Percentiles rank a stretch among this genome's conserved stretches.
Evolutionary conservation across 1,139 yeast species (phyloP).

Genomic region (Taiozyma sp.): DNA sequence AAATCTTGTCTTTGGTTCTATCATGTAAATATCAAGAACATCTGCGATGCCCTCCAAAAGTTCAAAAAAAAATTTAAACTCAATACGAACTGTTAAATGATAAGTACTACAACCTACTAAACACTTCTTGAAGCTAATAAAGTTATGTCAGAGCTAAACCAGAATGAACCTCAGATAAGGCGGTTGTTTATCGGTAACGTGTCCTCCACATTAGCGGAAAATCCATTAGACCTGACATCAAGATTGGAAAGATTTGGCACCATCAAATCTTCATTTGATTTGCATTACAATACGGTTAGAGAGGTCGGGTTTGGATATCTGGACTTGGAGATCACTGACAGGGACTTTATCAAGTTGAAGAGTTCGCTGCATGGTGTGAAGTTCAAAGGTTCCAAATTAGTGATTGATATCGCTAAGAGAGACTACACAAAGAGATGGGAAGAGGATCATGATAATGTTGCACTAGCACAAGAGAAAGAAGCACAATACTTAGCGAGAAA

Average conservation of each 20-base stretch:
- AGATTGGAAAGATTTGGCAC: conserved; percentile 49
- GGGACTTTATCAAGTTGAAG: conserved; percentile 42
- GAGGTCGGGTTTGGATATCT: conserved; percentile 51
- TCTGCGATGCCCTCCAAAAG: not conserved
- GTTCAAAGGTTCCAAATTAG: conserved; percentile 67
- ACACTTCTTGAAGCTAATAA: no score
- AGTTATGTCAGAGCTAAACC: not conserved
- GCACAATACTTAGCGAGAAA: conserved; percentile 29
- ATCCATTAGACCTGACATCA: conserved; percentile 35
- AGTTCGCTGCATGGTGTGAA: conserved; percentile 59
- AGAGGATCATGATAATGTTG: conserved; percentile 29
- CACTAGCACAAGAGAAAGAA: conserved; percentile 23
- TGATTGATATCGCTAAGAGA: conserved; percentile 44
- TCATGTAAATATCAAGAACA: no score
- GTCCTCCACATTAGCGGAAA: conserved; percentile 45
- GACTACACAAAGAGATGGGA: conserved; percentile 41
- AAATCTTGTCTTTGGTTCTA: not conserved
- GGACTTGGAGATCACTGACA: conserved; percentile 46
- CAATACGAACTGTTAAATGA: no score
- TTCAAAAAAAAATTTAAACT: not conserved
- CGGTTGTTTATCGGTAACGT: conserved; percentile 69
- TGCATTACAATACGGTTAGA: conserved; percentile 39
- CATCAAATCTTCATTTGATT: conserved; percentile 36
- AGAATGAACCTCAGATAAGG: conserved; percentile 10
- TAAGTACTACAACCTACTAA: not conserved